A percentile compares a stretch with the other conserved stretches of the same genome.
phyloP scores from a whole-genome alignment of 495 filamentous ascomycete genomes.

The Extremus antarcticus region DNA sequence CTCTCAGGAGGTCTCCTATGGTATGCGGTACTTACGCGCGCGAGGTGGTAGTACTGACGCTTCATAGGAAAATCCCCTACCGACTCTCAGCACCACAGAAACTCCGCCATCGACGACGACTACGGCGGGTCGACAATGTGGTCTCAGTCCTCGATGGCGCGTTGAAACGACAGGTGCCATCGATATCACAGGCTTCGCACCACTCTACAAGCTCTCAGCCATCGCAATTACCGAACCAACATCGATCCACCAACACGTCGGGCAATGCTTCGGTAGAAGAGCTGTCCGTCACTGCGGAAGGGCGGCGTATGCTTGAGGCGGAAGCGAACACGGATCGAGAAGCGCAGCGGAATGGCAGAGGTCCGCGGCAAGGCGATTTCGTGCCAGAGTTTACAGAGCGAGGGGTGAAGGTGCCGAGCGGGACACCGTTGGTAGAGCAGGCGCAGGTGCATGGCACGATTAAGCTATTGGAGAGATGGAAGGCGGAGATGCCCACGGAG shows the following conservation, averaged over 20 bases:
- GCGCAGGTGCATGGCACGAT: slow-evolving; percentile 15
- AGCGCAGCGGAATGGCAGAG: background rate
- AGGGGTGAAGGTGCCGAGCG: background rate
- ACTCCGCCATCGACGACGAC: slow-evolving; percentile 72
- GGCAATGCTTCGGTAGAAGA: slow-evolving; percentile 9
- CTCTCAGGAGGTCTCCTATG: slow-evolving; percentile 54
- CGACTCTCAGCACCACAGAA: slow-evolving; percentile 86
- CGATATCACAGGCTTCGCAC: slow-evolving; percentile 2
- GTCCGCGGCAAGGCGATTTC: slow-evolving; percentile 5
- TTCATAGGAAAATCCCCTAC: slow-evolving; percentile 92
- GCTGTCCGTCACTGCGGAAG: slow-evolving; percentile 13
- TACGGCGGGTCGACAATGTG: slow-evolving; percentile 74
- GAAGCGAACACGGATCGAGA: slow-evolving; percentile 5
- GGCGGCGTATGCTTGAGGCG: slow-evolving; percentile 8
- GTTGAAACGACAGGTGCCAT: slow-evolving; percentile 42
- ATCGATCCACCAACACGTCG: background rate
- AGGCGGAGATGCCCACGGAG: slow-evolving; percentile 88
- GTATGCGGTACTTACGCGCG: slow-evolving; percentile 14
- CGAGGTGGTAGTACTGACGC: background rate
- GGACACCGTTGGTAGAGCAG: background rate
- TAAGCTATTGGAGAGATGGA: slow-evolving; percentile 76
- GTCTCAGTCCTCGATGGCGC: slow-evolving; percentile 67
- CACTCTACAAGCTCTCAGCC: background rate
- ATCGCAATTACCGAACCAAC: background rate
- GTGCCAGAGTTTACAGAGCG: background rate